Conservation (phyloP, 306 rosid species). For the Prunus campanulata region DNA sequence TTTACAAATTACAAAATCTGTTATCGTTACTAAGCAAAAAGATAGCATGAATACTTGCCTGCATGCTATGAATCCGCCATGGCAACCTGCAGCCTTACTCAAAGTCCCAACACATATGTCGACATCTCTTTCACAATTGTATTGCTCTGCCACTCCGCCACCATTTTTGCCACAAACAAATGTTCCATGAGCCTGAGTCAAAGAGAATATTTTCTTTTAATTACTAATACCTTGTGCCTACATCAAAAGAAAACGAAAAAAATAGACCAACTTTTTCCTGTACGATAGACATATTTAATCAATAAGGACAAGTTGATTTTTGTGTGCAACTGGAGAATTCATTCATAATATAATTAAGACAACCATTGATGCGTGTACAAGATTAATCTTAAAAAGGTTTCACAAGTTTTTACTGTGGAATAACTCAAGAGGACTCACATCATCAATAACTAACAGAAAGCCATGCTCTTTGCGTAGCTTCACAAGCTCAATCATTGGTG, state of each 20-base stretch:
- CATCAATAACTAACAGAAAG: slow-evolving; percentile 84
- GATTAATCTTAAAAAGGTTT: neutral
- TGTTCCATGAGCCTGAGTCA: slow-evolving; percentile 84
- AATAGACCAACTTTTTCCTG: neutral
- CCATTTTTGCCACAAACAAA: slow-evolving; percentile 91
- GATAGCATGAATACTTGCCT: slow-evolving; percentile 45
- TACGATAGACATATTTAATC: neutral
- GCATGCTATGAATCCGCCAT: slow-evolving; percentile 98
- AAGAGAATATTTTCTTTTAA: neutral
- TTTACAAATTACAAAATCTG: neutral
- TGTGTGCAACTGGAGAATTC: neutral
- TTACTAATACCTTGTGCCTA: slow-evolving; percentile 9
- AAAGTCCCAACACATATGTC: slow-evolving; percentile 89
- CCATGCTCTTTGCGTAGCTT: slow-evolving; percentile 69
- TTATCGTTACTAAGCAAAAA: neutral
- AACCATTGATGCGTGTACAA: neutral
- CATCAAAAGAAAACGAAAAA: neutral
- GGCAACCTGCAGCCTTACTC: slow-evolving; percentile 97
- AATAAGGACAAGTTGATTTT: neutral
- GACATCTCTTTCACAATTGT: slow-evolving; percentile 77
- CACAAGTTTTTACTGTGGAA: neutral
- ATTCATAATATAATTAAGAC: neutral
- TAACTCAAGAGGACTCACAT: slow-evolving; percentile 46
- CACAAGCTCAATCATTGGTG: slow-evolving; percentile 78
- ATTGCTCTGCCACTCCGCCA: slow-evolving; percentile 91